Evolutionary conservation across 1,139 yeast genomes (phyloP).

Genomic region (Hanseniaspora sp.): DNA sequence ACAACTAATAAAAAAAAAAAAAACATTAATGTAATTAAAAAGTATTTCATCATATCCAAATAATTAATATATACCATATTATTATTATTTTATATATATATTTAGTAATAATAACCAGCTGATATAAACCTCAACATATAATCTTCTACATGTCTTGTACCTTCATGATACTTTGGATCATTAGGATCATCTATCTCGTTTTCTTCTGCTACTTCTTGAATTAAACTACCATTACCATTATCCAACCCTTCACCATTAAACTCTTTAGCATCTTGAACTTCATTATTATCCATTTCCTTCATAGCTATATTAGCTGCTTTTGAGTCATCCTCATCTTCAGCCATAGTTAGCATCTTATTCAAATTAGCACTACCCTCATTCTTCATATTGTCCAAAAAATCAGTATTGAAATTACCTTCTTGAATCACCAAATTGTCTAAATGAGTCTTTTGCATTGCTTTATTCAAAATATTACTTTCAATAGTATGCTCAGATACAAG

Average conservation of each 20-base stretch:
- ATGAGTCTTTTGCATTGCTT: constrained; percentile 92
- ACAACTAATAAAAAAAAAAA: too few species aligned
- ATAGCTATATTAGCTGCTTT: constrained; percentile 83
- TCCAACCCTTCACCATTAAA: constrained; percentile 23
- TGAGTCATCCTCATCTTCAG: constrained; percentile 94
- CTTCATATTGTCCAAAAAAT: constrained; percentile 79
- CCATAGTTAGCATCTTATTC: constrained; percentile 69
- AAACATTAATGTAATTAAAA: too few species aligned
- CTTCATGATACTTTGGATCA: constrained; percentile 40
- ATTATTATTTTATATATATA: too few species aligned
- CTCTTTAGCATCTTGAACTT: constrained; percentile 72
- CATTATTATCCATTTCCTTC: constrained; percentile 68
- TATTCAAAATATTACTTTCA: constrained; percentile 84
- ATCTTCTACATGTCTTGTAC: constrained; percentile 84
- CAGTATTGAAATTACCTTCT: constrained; percentile 97
- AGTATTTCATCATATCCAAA: too few species aligned
- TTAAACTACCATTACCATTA: constrained; percentile 18
- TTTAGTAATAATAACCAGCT: constrained; percentile 56
- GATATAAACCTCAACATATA: constrained; percentile 89
- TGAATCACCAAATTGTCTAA: constrained; percentile 93
- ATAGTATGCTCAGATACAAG: constrained; percentile 94
- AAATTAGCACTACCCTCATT: constrained; percentile 62
- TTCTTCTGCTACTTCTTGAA: not conserved
- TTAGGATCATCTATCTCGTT: constrained; percentile 22
- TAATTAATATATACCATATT: too few species aligned